Evolutionary conservation across 352 stramenopile genomes (phyloP).

Genomic region (Globisporangium paddicum): DNA sequence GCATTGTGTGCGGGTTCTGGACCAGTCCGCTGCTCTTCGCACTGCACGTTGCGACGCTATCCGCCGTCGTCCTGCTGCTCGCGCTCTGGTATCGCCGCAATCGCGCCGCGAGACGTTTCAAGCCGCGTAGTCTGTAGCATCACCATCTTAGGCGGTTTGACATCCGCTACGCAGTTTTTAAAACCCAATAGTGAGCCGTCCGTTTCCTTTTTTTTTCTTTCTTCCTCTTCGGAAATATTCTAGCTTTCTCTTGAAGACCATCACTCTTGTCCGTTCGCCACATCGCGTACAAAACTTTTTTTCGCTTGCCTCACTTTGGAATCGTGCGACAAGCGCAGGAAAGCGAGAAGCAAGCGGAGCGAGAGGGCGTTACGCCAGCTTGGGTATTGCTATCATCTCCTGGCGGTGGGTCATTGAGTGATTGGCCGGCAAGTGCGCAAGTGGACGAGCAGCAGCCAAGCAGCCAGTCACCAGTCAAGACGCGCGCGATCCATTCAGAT

Average conservation of each 20-base stretch:
- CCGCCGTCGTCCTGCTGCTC: conserved; percentile 26
- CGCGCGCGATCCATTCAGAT: not conserved
- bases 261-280: not conserved
- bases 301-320: conserved; percentile 3
- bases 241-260: not conserved
- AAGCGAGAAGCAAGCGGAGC: not conserved
- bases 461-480: not conserved
- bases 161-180: too few relatives aligned
- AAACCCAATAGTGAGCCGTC: not conserved
- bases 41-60: conserved; percentile 42
- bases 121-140: conserved; percentile 51
- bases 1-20: conserved; percentile 75
- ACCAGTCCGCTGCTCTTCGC: conserved; percentile 60
- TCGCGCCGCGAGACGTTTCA: conserved; percentile 16
- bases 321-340: conserved; percentile 8
- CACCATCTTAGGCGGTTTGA: too few relatives aligned
- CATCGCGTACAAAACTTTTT: not conserved
- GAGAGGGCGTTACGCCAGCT: not conserved
- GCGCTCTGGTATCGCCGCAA: conserved; percentile 38
- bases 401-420: too few relatives aligned
- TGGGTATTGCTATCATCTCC: too few relatives aligned
- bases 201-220: not conserved
- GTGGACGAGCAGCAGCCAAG: not conserved
- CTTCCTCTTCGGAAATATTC: too few relatives aligned
- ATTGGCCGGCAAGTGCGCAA: not conserved